Evolutionary conservation across 345 rosid species (phyloP).

Genomic region (Cardamine chenopodiifolia): DNA sequence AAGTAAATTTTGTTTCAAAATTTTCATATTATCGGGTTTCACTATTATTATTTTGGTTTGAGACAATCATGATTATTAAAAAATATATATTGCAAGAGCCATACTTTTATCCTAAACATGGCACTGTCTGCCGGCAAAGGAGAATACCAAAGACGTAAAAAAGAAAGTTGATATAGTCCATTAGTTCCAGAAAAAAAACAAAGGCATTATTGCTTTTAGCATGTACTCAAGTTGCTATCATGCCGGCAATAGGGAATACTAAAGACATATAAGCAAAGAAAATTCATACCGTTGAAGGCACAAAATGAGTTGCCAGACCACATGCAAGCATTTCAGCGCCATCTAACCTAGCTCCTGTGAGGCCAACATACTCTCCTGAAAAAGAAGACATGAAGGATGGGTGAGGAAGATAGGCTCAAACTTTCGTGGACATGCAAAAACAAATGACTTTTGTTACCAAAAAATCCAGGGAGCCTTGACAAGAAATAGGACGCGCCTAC

Average conservation of each 20-base stretch:
- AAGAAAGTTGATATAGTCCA: no score
- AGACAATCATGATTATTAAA: no score
- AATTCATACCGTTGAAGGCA: constrained; percentile 59
- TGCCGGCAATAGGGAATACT: not conserved
- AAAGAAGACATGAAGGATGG: not conserved
- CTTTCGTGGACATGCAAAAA: not conserved
- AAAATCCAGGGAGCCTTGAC: constrained; percentile 85
- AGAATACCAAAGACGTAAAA: no score
- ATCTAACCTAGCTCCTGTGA: constrained; percentile 74
- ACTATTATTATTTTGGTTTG: not conserved
- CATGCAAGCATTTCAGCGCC: constrained; percentile 89
- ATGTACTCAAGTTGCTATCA: no score
- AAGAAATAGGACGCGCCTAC: constrained; percentile 81
- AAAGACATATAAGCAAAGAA: not conserved
- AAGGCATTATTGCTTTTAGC: no score
- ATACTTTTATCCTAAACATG: no score
- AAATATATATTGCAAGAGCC: not conserved
- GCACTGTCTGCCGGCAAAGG: no score
- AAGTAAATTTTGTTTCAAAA: no score
- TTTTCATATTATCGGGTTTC: not conserved
- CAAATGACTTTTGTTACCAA: constrained; percentile 51
- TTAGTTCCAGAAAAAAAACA: no score
- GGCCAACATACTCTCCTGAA: constrained; percentile 82
- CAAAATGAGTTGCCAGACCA: constrained; percentile 91
- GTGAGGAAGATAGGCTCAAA: not conserved